phyloP scores from a whole-genome alignment of 177 flowering plant species.

The Vitis hybrid region DNA sequence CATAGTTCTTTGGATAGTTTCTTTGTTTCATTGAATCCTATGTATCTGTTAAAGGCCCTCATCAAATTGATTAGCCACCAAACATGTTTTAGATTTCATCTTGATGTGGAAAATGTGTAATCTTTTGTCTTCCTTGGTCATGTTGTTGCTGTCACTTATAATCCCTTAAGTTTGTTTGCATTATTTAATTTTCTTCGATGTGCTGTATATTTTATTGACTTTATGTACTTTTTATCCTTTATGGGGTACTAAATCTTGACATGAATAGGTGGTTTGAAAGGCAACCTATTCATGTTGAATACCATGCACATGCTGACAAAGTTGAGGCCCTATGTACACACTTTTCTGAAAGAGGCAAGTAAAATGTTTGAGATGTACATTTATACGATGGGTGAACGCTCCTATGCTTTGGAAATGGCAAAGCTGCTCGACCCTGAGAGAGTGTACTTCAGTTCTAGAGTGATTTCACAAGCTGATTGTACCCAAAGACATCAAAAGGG shows the following conservation, averaged over 20 bases:
- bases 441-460: conserved; percentile 58
- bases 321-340: conserved; percentile 77
- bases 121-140: neutral
- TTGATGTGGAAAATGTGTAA: neutral
- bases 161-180: neutral
- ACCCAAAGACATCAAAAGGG: conserved; percentile 74
- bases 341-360: conserved; percentile 75
- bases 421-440: conserved; percentile 68
- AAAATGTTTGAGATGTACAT: conserved; percentile 82
- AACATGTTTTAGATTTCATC: neutral
- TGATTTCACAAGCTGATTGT: conserved; percentile 77
- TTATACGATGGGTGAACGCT: conserved; percentile 82
- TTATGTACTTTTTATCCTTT: neutral
- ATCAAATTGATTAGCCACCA: too few relatives aligned
- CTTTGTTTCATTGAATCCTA: too few relatives aligned
- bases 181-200: neutral
- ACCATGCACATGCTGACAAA: conserved; percentile 74
- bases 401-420: conserved; percentile 83
- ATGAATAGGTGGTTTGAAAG: conserved; percentile 39
- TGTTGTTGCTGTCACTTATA: neutral
- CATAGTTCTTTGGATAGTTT: too few relatives aligned
- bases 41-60: too few relatives aligned
- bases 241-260: neutral
- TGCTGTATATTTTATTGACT: neutral
- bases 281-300: conserved; percentile 56